Base-by-base conservation (phyloP, 73 alveolate genomes). In the Uronychia setigera region DNA sequence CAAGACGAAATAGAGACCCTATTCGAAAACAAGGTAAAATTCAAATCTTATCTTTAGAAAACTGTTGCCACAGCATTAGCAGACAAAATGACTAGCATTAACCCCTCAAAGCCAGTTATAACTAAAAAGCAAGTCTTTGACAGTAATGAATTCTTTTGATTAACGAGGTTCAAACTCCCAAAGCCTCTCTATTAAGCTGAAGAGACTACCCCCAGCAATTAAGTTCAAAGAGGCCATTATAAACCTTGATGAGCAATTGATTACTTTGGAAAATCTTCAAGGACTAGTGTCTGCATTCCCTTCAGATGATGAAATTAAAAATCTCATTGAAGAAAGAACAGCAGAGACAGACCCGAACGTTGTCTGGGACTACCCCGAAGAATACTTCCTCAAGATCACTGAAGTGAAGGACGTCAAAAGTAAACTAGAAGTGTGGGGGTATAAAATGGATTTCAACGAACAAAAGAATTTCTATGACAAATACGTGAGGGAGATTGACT, bases 321-420 rank as follows among this genome's bases (percentile, higher is more conserved):
- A 91, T 33, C 89, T 91, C 76, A 59, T 85, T 1, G 94, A 91
- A 26, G 90, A 67, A 60, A 46, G 67, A 19, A 46, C 67, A 46
- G 67, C 67, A 5, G 78, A 74, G 82, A 90, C 92, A 0, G 86
- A 90, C 58, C 94, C 89, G 31, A 94, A 93, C 57, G 91, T 80
- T 31, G 84, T 83, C 78, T 95, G 97, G 97, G 99, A 95, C 76
- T 89, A 91, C 79, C 91, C 92, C 75, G 99, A 95, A 86, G 92
- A 81, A 79, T 95, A 84, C 88, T 91, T 95, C 90, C 80, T 95
- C 35, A 84, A 81, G 31, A 81, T 95, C 76, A 67, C 80, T 80
- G 94, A 88, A 0, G 85, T 88, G 74, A 92, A 93, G 79, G 76
- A 83, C 75, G 77, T 92, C 77, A 90, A 93, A 86, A 83, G 78